Conservation (phyloP, 2,329 filamentous ascomycete genomes). For the Microsporum canis region DNA sequence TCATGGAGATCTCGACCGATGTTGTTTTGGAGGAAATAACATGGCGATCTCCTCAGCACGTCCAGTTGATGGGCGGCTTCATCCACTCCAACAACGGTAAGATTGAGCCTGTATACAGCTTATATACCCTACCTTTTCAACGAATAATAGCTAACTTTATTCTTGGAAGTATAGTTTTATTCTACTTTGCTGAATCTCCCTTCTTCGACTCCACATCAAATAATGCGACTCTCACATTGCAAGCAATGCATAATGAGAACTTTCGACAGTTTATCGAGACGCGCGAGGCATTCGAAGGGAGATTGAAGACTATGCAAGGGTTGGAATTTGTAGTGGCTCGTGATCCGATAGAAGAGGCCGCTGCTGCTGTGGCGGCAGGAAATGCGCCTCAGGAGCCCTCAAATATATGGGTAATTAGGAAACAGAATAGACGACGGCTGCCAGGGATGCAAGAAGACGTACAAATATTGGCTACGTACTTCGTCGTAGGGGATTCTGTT, state of each 20-base stretch:
- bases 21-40: slow-evolving; percentile 34
- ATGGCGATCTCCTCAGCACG: slow-evolving; percentile 36
- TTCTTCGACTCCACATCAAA: slow-evolving; percentile 53
- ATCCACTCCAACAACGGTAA: slow-evolving; percentile 37
- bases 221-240: slow-evolving; percentile 46
- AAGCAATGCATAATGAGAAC: slow-evolving; percentile 40
- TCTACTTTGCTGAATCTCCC: slow-evolving; percentile 52
- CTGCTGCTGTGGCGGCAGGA: slow-evolving; percentile 20
- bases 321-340: slow-evolving; percentile 49
- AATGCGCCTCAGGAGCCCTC: slow-evolving; percentile 33
- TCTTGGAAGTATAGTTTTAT: slow-evolving; percentile 37
- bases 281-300: slow-evolving; percentile 45
- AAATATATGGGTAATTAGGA: slow-evolving; percentile 50
- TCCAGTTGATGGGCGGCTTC: slow-evolving; percentile 37
- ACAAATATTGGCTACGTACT: slow-evolving; percentile 47
- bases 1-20: slow-evolving; percentile 10
- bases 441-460: slow-evolving; percentile 38
- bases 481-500: slow-evolving; percentile 48
- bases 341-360: slow-evolving; percentile 42
- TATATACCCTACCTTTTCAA: neutral
- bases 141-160: neutral
- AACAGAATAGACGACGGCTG: slow-evolving; percentile 42
- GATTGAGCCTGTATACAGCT: slow-evolving; percentile 6
- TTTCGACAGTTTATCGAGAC: slow-evolving; percentile 43
- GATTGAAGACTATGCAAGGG: slow-evolving; percentile 44